Evolutionary conservation across 768 basidiomycete genomes (phyloP), one percentile per base, ranked within the genome.

Genomic region (Cantharellus anzutake): DNA sequence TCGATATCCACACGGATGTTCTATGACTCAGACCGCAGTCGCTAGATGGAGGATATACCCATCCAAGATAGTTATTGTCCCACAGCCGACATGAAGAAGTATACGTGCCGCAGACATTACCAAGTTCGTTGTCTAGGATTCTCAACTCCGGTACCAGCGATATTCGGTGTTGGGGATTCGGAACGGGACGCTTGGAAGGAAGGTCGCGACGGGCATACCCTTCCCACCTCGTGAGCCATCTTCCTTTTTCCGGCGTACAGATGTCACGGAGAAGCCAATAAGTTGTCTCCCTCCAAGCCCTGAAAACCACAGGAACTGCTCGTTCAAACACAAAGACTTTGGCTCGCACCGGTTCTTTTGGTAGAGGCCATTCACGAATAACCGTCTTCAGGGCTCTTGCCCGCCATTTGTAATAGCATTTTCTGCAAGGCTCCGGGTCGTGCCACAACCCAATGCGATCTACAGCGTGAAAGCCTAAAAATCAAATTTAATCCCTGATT

Each of bases 331-430:
- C 53, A 4, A 57, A n/a, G 35, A 16, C 40, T 14, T 71, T 65
- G 0, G 69, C 68, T 4, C 59, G 38, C 3, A 65, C 7, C 3
- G 16, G 29, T 7, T 63, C 52, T 1, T 57, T 39, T 0, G 78
- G 75, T 42, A 79, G 63, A 0, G 77, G 78, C 76, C 75, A 76
- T 58, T 79, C 78, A 42, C 74, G 68, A 3, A 74, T 63, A 0
- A 34, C 0, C 34, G 78, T 76, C 0, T 3, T 2, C 65, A 75
- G 62, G 0, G 0, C 3, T 0, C 41, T 3, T 0, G 69, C 67
- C 52, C 63, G 3, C 1, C 5, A n/a, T 29, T 64, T 35, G 16
- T 69, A 61, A 0, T 4, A 3, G 51, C 75, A 75, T 58, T 67
- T 71, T 2, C 72, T 73, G 16, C 16, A 7, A 58, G 35, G 35